Percentiles rank a stretch among this genome's conserved stretches.
Conservation (phyloP, 2,329 filamentous ascomycete species). For the Grosmannia serpens region DNA sequence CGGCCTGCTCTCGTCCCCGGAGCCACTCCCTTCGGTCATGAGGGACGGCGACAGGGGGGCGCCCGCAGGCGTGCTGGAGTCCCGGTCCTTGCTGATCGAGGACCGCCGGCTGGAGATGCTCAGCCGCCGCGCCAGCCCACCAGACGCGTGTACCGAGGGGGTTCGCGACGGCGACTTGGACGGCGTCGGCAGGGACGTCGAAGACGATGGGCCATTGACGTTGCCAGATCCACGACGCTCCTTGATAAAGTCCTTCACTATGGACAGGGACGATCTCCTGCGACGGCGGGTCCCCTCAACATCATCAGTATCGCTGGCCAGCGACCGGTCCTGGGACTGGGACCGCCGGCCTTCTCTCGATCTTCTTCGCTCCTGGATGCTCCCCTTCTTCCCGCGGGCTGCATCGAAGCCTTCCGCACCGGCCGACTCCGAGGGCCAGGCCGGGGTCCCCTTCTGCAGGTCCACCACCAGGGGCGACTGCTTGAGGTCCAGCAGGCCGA, state of each 20-base stretch:
- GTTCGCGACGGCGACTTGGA: constrained; percentile 35
- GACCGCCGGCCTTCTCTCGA: constrained; percentile 29
- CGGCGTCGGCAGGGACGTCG: constrained; percentile 15
- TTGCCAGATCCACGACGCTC: constrained; percentile 41
- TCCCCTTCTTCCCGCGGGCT: constrained; percentile 22
- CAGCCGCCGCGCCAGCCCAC: constrained; percentile 44
- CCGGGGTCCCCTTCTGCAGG: constrained; percentile 31
- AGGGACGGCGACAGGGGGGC: constrained; percentile 27
- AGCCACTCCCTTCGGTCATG: constrained; percentile 32
- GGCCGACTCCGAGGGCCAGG: constrained; percentile 12
- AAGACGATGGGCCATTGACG: constrained; percentile 14
- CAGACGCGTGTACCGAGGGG: constrained; percentile 35
- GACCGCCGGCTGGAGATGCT: constrained; percentile 54
- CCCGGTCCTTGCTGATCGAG: constrained; percentile 34
- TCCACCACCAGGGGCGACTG: constrained; percentile 49
- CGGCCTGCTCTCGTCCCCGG: constrained; percentile 34
- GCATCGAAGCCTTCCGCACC: background rate
- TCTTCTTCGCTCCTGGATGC: constrained; percentile 35
- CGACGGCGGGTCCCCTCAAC: constrained; percentile 17
- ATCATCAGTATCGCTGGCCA: constrained; percentile 19
- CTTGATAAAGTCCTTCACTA: constrained; percentile 51
- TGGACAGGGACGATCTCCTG: constrained; percentile 46
- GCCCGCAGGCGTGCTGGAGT: constrained; percentile 14
- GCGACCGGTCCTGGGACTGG: constrained; percentile 20
- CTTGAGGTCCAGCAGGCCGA: constrained; percentile 38